Evolutionary conservation across 352 stramenopile species (phyloP).

Genomic region (Phytophthora megakarya): DNA sequence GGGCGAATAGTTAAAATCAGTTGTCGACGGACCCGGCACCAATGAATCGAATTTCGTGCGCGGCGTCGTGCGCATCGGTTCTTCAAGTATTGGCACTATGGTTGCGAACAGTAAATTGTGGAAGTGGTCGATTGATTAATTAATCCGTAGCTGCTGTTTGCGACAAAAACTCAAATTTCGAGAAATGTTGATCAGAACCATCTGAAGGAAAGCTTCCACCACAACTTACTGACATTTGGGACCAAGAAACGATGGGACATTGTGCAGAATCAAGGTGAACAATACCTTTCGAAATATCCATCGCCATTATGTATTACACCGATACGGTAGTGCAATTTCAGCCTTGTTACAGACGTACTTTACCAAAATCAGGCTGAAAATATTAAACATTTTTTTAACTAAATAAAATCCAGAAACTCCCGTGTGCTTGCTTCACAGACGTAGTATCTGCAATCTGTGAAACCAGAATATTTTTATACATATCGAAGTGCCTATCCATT

Average conservation of each 20-base stretch:
- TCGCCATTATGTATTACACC: background rate
- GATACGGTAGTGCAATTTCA: too few relatives aligned
- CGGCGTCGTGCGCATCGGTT: constrained; percentile 14
- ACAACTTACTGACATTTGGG: constrained; percentile 22
- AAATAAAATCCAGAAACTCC: too few relatives aligned
- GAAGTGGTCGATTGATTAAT: constrained; percentile 15
- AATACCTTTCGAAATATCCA: too few relatives aligned
- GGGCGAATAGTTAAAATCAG: constrained; percentile 9
- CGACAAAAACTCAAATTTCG: background rate
- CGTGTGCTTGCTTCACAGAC: too few relatives aligned
- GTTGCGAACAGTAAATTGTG: constrained; percentile 6
- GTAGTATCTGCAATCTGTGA: too few relatives aligned
- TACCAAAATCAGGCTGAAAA: too few relatives aligned
- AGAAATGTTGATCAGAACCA: constrained; percentile 10
- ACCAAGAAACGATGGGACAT: constrained; percentile 31
- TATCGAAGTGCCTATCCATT: background rate
- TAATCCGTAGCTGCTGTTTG: background rate
- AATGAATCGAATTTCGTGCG: constrained; percentile 24
- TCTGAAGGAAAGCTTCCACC: constrained; percentile 15
- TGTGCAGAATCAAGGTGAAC: constrained; percentile 10
- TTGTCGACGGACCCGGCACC: constrained; percentile 3
- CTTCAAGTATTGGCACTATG: constrained; percentile 31
- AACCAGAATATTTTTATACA: too few relatives aligned
- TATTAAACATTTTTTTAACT: too few relatives aligned
- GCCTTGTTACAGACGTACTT: too few relatives aligned